Base-by-base conservation (phyloP, 805 yeast species). In the Metschnikowia colocasiae region DNA sequence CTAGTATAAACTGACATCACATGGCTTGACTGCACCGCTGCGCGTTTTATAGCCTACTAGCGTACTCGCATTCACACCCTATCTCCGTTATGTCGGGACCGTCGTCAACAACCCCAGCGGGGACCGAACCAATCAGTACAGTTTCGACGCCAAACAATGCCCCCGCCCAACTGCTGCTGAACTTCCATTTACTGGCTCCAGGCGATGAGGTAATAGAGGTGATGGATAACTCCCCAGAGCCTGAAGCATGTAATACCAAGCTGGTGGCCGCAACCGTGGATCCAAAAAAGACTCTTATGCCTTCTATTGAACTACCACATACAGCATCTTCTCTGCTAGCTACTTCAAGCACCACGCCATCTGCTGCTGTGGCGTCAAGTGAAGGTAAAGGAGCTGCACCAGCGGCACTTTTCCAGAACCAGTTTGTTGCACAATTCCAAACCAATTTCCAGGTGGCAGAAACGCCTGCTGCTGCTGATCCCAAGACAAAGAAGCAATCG, bases 401-500 rank as follows among this genome's bases (percentile, higher is more conserved):
- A 23, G 33, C n/a, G 42, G 27, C 42, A 15, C 34, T 27, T 3
- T 30, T 20, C 15, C 42, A 30, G 18, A 27, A 29, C n/a, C 26
- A 29, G 9, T 29, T 22, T 27, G 34, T 39, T 30, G 25, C 42
- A n/a, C 36, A 40, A n/a, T 69, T 64, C 53, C 72, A 67, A 46
- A 61, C 71, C 0, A 59, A 53, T 39, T 63, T 68, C 48, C 61
- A 59, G 42, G 22, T 60, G 47, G 7, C 45, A 4, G 39, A 40
- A 0, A 16, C 43, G n/a, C 36, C 33, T 1, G 23, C 33, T 6
- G 6, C 33, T 26, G 18, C 7, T 13, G 43, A 30, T 3, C 6
- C 29, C 20, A 40, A 40, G 15, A n/a, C 27, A 6, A 40, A 12
- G 16, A 48, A 45, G 32, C 34, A 18, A 15, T 16, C 37, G 30